Percentiles rank a stretch among this genome's conserved stretches.
Evolutionary conservation across 306 rosid species (phyloP).

Genomic region (Sicyos edulis): DNA sequence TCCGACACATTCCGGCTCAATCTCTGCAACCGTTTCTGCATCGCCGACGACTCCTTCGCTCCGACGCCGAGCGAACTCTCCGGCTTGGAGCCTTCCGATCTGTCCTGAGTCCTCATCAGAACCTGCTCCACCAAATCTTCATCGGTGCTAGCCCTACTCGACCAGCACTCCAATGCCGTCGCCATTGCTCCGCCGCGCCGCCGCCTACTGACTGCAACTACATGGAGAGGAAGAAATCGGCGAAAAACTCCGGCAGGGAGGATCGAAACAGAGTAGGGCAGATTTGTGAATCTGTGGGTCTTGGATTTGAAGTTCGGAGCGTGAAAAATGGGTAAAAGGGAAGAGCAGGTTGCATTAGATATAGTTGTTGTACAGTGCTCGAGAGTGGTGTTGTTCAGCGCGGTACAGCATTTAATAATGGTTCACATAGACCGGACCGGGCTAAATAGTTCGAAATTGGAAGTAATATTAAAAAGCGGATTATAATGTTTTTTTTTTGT

Average conservation of each 20-base stretch:
- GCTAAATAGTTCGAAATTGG: no score
- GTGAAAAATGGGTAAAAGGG: constrained; percentile 15
- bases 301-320: background rate
- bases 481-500: no score
- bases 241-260: background rate
- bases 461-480: no score
- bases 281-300: background rate
- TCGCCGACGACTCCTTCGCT: constrained; percentile 47
- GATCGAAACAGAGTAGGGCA: background rate
- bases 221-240: background rate
- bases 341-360: constrained; percentile 8
- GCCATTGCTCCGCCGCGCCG: constrained; percentile 43
- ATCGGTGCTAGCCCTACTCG: constrained; percentile 53
- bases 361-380: background rate
- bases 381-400: background rate
- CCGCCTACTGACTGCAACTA: background rate
- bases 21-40: constrained; percentile 68
- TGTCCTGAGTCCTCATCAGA: constrained; percentile 54
- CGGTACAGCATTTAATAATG: constrained; percentile 18
- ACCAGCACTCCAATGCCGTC: constrained; percentile 90
- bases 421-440: no score
- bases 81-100: constrained; percentile 45
- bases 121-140: constrained; percentile 79
- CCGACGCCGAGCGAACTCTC: constrained; percentile 30
- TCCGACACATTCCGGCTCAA: constrained; percentile 73